phyloP scores from a whole-genome alignment of 352 stramenopile genomes.

The Pythium brachiatum region DNA sequence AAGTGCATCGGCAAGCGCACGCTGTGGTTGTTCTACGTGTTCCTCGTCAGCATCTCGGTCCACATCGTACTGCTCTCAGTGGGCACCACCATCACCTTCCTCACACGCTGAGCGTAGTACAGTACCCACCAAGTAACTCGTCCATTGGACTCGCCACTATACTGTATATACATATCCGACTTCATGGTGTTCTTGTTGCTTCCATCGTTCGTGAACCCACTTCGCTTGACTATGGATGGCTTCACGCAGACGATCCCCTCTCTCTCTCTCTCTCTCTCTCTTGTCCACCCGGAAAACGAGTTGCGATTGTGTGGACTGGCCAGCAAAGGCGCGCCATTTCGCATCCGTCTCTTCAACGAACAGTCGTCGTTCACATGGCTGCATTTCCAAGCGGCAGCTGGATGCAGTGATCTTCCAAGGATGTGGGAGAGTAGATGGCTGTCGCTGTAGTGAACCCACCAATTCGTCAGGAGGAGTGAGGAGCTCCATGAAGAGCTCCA shows the following conservation, averaged over 20 bases:
- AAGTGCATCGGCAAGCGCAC: slow-evolving; percentile 63
- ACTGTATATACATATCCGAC: too few relatives aligned
- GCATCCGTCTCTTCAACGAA: not conserved
- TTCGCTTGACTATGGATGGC: not conserved
- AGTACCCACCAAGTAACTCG: not conserved
- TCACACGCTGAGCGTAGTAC: slow-evolving; percentile 5
- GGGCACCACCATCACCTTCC: slow-evolving; percentile 21
- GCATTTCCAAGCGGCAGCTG: not conserved
- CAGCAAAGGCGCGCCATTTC: not conserved
- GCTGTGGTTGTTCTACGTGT: slow-evolving; percentile 42
- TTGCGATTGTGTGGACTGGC: not conserved
- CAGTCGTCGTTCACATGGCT: not conserved
- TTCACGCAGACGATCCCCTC: not conserved
- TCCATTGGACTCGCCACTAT: too few relatives aligned
- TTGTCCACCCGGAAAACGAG: not conserved
- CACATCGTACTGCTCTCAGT: slow-evolving; percentile 34
- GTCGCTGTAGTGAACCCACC: too few relatives aligned
- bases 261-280: not conserved
- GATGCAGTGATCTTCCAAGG: not conserved
- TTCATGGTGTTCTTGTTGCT: not conserved
- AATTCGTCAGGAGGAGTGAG: too few relatives aligned
- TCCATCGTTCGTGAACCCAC: not conserved
- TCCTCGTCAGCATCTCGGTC: slow-evolving; percentile 38
- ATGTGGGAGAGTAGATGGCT: too few relatives aligned
- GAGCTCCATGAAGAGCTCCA: too few relatives aligned